phyloP scores from a whole-genome alignment of 306 rosid genomes.

The Sicyos edulis region DNA sequence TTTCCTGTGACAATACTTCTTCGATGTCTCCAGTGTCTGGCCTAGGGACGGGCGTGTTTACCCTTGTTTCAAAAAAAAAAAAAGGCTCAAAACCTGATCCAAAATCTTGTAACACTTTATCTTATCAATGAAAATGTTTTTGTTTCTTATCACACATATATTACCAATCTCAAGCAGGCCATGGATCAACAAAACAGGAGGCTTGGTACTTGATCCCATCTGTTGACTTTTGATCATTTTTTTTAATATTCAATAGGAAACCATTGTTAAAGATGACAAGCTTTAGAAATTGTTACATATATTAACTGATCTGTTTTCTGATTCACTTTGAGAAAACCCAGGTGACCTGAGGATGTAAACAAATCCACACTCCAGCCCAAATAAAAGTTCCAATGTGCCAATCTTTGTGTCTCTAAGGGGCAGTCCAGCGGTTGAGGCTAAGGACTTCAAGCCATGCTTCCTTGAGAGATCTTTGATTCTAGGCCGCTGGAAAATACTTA shows the following conservation, averaged over 20 bases:
- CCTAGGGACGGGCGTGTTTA: no score
- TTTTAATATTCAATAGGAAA: neutral
- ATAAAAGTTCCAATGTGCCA: neutral
- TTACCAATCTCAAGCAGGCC: no score
- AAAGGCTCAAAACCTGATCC: no score
- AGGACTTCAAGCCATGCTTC: no score
- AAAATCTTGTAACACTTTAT: neutral
- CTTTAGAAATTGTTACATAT: neutral
- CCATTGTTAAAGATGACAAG: neutral
- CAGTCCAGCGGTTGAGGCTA: no score
- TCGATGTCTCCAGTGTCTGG: no score
- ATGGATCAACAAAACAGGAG: slow-evolving; percentile 59
- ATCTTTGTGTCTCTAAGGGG: no score
- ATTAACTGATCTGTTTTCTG: neutral
- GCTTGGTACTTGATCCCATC: slow-evolving; percentile 15
- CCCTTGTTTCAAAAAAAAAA: no score
- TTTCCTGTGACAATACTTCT: no score
- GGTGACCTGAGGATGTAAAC: neutral
- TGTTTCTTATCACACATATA: no score
- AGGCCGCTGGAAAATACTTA: no score
- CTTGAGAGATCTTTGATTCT: no score
- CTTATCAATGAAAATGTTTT: slow-evolving; percentile 42
- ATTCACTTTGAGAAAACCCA: neutral
- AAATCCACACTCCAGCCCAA: neutral
- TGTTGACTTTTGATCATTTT: neutral